These are phyloP conservation scores for Paramecium pentaurelia DNA, from an alignment of 73 alveolate genomes.

Conservation along the genomic window DNA sequence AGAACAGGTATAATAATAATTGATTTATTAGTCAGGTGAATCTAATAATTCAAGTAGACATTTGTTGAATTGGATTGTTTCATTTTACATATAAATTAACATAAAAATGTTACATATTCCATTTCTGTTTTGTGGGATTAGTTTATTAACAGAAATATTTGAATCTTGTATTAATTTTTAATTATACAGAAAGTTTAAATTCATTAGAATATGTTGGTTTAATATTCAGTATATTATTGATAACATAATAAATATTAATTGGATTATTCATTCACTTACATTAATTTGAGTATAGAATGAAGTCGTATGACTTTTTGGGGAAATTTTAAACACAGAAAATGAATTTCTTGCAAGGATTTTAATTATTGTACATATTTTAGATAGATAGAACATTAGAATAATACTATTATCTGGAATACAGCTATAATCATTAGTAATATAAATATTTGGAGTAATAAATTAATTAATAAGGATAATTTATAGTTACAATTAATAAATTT, in stretches of 20 bases:
- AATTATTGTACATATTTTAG: neutral
- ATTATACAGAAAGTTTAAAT: neutral
- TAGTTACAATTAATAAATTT: neutral
- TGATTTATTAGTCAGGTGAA: neutral
- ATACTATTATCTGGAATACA: neutral
- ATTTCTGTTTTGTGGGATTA: neutral
- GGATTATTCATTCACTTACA: constrained; percentile 3
- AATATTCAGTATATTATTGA: neutral
- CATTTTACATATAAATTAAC: neutral
- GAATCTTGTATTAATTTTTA: neutral
- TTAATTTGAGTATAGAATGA: constrained; percentile 18
- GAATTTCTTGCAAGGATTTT: neutral
- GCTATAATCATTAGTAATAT: neutral
- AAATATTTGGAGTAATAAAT: neutral
- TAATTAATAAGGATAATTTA: neutral
- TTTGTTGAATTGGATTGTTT: neutral
- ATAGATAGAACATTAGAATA: neutral
- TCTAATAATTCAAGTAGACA: neutral
- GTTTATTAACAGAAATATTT: neutral
- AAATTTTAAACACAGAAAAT: neutral
- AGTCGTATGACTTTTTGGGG: neutral
- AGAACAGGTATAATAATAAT: neutral
- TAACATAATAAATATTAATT: neutral
- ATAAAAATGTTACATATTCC: neutral
- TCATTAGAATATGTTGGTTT: neutral